Base-by-base conservation (phyloP, 2,329 filamentous ascomycete species). In the Moelleriella libera region DNA sequence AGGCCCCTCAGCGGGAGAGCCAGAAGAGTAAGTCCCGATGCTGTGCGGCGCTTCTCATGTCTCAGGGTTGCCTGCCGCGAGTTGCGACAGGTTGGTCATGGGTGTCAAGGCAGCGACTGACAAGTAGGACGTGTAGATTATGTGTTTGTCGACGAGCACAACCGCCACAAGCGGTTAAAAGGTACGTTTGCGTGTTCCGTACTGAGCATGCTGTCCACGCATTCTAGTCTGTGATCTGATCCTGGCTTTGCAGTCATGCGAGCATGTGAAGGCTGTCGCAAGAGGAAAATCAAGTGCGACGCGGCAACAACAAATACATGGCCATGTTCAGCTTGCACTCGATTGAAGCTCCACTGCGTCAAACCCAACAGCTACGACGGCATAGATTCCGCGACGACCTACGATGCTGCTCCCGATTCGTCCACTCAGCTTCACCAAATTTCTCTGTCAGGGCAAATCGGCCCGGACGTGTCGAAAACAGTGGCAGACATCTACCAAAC, bases 131-230 rank as follows among this genome's bases (percentile, higher is more conserved):
- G 10, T 11, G 8, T 47, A 94, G 89, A 96, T 65, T 97, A 96
- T 85, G 92, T 97, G 58, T 97, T 97, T 62, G 92, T 97, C 49
- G 90, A 97, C 66, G 90, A 97, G 66, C 92, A 97, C 67, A 97
- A 97, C 70, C 84, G 92, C 53, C 92, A 97, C 68, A 97, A 97
- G 68, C 80, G 90, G 57, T 71, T 97, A 53, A 97, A 97, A 75
- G 88, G 88, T 92, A 77, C 6, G 2, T 11, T 42, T 14, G 11
- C 40, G 9, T 42, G 40, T 21, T 21, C 21, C 21, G 21, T 21
- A 21, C 21, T 21, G 21, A 21, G 21, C 21, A 21, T 21, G 10
- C n/a, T n/a, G 40, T n/a, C 10, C 9, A 2, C n/a, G 6, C 2
- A 41, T 41, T 7, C 10, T 12, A 7, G 14, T 14, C 11, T 37